phyloP scores from a whole-genome alignment of 257 asterid species.

The Nicotiana knightiana region DNA sequence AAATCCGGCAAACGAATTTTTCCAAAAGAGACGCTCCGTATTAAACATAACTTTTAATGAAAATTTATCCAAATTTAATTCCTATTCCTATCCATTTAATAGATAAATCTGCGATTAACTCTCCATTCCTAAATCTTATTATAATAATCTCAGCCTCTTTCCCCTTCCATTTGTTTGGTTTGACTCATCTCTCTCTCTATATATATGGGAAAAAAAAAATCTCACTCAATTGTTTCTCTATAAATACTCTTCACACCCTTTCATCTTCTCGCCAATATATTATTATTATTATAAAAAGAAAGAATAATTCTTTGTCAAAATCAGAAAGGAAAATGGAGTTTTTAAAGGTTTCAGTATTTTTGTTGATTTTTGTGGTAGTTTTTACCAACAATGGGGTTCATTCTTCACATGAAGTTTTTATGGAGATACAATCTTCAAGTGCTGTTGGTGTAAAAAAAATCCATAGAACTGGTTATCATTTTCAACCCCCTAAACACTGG shows the following conservation, averaged over 20 bases:
- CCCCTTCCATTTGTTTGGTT: not conserved
- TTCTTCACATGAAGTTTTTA: slow-evolving; percentile 38
- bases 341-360: not conserved
- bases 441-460: slow-evolving; percentile 3
- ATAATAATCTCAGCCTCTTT: not conserved
- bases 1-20: not conserved
- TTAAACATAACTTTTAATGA: not conserved
- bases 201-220: too few species aligned
- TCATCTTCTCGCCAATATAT: too few species aligned
- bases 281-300: not conserved
- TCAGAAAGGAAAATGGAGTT: not conserved
- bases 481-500: slow-evolving; percentile 58
- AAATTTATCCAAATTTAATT: not conserved
- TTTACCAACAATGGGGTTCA: slow-evolving; percentile 11
- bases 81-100: not conserved
- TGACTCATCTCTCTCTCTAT: not conserved
- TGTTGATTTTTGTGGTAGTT: not conserved
- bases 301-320: not conserved
- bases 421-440: slow-evolving; percentile 15
- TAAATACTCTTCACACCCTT: not conserved
- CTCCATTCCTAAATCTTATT: not conserved
- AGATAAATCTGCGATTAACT: not conserved
- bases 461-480: slow-evolving; percentile 57
- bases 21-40: not conserved
- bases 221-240: not conserved